Percentiles rank a stretch among this genome's conserved stretches.
These are phyloP conservation scores for Aspergillus conjunctus DNA, from an alignment of 495 filamentous ascomycete species.

Conservation along the genomic window DNA sequence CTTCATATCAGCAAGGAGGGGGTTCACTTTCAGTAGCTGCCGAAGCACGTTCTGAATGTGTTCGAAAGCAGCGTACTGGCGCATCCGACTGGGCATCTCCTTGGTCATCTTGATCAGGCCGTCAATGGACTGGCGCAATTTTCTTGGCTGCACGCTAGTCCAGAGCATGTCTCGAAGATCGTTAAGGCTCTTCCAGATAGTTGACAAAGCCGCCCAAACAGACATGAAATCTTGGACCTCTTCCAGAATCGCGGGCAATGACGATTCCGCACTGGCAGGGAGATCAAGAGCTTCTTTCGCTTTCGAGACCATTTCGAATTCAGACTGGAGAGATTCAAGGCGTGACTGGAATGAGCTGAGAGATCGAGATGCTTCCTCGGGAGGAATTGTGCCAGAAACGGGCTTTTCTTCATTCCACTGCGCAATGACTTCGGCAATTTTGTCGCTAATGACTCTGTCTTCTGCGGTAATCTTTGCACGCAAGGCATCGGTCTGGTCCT, in stretches of 20 bases:
- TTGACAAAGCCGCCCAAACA: constrained; percentile 91
- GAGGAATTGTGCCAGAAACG: constrained; percentile 88
- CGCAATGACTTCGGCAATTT: constrained; percentile 76
- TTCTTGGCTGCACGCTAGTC: constrained; percentile 90
- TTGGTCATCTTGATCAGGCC: constrained; percentile 96
- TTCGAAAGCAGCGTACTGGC: constrained; percentile 98
- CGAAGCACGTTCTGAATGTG: constrained; percentile 93
- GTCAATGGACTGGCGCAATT: constrained; percentile 85
- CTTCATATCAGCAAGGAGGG: constrained; percentile 85
- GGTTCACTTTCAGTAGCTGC: constrained; percentile 84
- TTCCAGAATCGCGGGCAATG: constrained; percentile 78
- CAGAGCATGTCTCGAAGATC: constrained; percentile 89
- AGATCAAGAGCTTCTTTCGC: constrained; percentile 96
- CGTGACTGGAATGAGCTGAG: constrained; percentile 78
- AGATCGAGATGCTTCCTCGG: constrained; percentile 78
- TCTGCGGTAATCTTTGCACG: constrained; percentile 95
- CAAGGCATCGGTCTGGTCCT: constrained; percentile 92
- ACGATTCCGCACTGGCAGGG: constrained; percentile 72
- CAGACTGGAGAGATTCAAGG: constrained; percentile 77
- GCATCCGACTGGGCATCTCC: constrained; percentile 98
- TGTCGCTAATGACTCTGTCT: constrained; percentile 84
- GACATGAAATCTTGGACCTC: constrained; percentile 99
- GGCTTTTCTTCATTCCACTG: constrained; percentile 97
- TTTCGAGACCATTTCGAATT: constrained; percentile 91
- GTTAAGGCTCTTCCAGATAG: constrained; percentile 95